Base-by-base conservation (phyloP, 2,329 filamentous ascomycete genomes). In the Coleophoma cylindrospora region DNA sequence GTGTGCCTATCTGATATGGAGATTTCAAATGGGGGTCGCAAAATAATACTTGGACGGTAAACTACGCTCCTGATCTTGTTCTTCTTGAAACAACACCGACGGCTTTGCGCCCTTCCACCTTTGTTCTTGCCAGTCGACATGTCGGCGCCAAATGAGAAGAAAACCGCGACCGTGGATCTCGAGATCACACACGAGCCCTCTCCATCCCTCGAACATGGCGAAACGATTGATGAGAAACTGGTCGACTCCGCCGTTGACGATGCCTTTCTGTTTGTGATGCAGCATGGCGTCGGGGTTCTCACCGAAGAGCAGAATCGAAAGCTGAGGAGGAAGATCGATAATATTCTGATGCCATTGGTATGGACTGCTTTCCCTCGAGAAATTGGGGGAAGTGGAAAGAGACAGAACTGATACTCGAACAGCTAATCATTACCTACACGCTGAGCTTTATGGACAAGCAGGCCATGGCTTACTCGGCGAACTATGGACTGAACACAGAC, bases 401-500 rank as follows among this genome's bases (percentile, higher is more conserved):
- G 19, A 19, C 19, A 19, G 19, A 19, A 19, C 27, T 27, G 7
- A 27, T 10, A 27, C 7, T 27, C 9, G 27, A 27, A 27, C 4
- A 45, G 45, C 34, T 47, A n/a, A 38, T 47, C 27, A 5, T 17
- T 19, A 47, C 34, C 5, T 47, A 47, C 27, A 33, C 34, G 1
- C 61, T 76, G 15, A 71, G 74, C 53, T 75, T 74, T 50, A 74
- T 78, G 11, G 47, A 49, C 22, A 43, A 49, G 15, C 70, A 68
- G 32, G 67, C 70, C 2, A 47, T 60, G 0, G 65, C 62, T 15
- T 73, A 73, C 44, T 70, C 71, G 15, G 70, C 70, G 43, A 71
- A 74, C 57, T 75, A 74, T 50, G 74, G 73, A 3, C 63, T 77
- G 33, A 63, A 66, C 21, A 64, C 70, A 22, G 73, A 75, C 6